A percentile compares a stretch with the other conserved stretches of the same genome.
phyloP scores from a whole-genome alignment of 2,329 filamentous ascomycete genomes.

The Scedosporium boydii region DNA sequence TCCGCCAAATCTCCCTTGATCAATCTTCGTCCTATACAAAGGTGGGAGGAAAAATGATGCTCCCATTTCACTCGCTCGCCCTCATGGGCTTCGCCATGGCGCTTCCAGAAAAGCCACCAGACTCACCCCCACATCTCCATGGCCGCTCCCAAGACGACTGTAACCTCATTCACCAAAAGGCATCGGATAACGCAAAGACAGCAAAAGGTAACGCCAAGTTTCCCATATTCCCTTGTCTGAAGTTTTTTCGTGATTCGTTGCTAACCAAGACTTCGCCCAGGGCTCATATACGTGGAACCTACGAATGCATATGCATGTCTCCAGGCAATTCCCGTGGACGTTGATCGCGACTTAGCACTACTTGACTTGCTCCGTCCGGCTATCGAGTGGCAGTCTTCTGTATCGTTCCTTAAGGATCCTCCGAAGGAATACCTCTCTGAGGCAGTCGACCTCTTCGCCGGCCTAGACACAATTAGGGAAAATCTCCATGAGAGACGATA shows the following conservation, averaged over 20 bases:
- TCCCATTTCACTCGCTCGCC: neutral
- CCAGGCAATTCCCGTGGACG: constrained; percentile 9
- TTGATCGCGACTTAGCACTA: constrained; percentile 8
- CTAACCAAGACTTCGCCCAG: neutral
- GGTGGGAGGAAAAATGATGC: neutral
- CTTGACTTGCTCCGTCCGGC: constrained; percentile 13
- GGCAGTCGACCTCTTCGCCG: constrained; percentile 11
- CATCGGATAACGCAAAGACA: neutral
- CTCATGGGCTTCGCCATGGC: neutral
- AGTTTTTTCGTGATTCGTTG: too few relatives aligned
- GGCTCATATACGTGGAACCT: neutral
- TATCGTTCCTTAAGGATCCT: constrained; percentile 10
- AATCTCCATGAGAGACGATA: constrained; percentile 11
- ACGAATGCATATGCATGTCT: constrained; percentile 12
- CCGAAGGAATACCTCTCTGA: constrained; percentile 12
- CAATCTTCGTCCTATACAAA: too few relatives aligned
- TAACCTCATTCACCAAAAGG: neutral
- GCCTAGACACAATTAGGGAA: constrained; percentile 10
- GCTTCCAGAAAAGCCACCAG: neutral
- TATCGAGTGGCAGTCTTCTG: constrained; percentile 11
- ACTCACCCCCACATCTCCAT: neutral
- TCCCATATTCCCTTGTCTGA: neutral
- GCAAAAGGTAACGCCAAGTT: neutral
- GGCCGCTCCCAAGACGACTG: neutral
- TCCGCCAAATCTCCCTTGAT: too few relatives aligned